Evolutionary conservation across 2,329 filamentous ascomycete genomes (phyloP).

Genomic region (Ceratocystiopsis sp.): DNA sequence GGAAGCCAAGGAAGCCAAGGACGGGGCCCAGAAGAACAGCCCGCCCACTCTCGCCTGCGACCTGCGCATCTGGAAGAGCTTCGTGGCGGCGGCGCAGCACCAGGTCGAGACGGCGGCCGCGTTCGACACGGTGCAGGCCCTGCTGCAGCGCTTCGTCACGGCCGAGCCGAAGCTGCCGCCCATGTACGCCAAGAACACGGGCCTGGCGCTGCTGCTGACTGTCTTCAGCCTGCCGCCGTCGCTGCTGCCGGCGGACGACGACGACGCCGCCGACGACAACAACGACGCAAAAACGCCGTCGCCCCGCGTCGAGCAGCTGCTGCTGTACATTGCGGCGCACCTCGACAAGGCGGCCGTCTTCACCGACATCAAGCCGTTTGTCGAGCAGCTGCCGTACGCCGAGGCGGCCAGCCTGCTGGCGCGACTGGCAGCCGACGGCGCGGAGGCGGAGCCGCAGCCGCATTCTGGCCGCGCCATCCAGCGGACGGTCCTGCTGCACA

Average conservation of each 20-base stretch:
- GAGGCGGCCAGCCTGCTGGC: constrained; percentile 25
- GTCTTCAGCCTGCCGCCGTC: constrained; percentile 14
- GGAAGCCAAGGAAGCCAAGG: too few relatives aligned
- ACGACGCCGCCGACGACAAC: too few relatives aligned
- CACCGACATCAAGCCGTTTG: constrained; percentile 28
- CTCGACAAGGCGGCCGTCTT: constrained; percentile 20
- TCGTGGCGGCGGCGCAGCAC: constrained; percentile 16
- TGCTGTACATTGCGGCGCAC: constrained; percentile 17
- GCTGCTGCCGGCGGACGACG: constrained; percentile 6
- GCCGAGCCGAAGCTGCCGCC: constrained; percentile 12
- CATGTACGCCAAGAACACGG: constrained; percentile 20
- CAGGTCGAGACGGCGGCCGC: constrained; percentile 12
- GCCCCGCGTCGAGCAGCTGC: constrained; percentile 16
- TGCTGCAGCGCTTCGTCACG: constrained; percentile 14
- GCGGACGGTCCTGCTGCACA: constrained; percentile 18
- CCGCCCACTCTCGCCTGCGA: constrained; percentile 29
- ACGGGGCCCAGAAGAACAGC: too few relatives aligned
- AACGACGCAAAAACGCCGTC: too few relatives aligned
- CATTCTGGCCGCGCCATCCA: background rate
- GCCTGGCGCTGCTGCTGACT: constrained; percentile 16
- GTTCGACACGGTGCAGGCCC: constrained; percentile 13
- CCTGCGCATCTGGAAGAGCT: constrained; percentile 18
- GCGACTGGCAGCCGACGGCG: background rate
- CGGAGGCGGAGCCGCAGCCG: background rate
- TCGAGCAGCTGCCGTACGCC: constrained; percentile 22